phyloP scores from a whole-genome alignment of 192 early-diverging fungal species.

The Backusella luteola region DNA sequence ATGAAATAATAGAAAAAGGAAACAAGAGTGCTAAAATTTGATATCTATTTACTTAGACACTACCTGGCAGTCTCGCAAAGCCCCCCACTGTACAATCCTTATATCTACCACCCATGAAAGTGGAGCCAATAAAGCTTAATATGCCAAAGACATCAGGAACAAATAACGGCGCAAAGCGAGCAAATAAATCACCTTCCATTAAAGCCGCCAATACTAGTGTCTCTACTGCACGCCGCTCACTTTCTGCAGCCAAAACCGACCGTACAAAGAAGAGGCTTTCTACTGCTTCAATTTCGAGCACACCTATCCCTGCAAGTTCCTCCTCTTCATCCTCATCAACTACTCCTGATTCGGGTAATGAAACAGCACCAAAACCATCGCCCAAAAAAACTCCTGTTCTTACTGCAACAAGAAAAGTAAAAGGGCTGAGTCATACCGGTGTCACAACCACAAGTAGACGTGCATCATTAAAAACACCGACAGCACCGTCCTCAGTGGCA shows the following conservation, averaged over 20 bases:
- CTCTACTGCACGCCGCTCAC: not conserved
- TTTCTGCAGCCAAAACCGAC: not conserved
- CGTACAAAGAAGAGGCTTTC: not conserved
- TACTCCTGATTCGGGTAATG: not conserved
- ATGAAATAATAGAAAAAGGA: not conserved
- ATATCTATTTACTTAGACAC: slow-evolving; percentile 16
- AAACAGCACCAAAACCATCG: not conserved
- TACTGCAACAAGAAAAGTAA: not conserved
- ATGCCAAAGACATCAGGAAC: slow-evolving; percentile 10
- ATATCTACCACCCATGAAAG: slow-evolving; percentile 34
- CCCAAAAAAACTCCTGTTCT: slow-evolving; percentile 3
- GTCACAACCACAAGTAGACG: not conserved
- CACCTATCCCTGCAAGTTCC: not conserved
- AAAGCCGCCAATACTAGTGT: not conserved
- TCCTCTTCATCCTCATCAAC: slow-evolving; percentile 9
- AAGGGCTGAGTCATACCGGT: slow-evolving; percentile 6
- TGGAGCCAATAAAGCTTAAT: slow-evolving; percentile 30
- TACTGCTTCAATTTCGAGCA: not conserved
- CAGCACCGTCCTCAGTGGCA: not conserved
- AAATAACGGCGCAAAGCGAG: not conserved
- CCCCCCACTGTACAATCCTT: slow-evolving; percentile 22
- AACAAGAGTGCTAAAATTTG: not conserved
- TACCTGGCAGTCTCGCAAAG: slow-evolving; percentile 32
- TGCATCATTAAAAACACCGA: slow-evolving; percentile 2
- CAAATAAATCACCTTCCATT: not conserved